Percentiles rank a stretch among this genome's conserved stretches.
Evolutionary conservation across 2,329 filamentous ascomycete species (phyloP).

Genomic region (Macrophomina phaseolina): DNA sequence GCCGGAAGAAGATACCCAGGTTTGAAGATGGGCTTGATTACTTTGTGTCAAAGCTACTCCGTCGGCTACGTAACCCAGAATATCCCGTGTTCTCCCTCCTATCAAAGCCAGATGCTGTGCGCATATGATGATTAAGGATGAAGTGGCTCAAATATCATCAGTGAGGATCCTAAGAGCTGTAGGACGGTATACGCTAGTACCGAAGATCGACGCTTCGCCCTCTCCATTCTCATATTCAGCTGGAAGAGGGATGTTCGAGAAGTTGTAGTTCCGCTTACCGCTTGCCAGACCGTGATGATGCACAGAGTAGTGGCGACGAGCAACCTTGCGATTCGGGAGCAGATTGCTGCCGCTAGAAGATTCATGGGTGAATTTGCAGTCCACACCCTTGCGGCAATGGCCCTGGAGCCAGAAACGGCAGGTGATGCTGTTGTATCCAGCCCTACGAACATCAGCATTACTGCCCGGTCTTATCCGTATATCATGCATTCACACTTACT

Average conservation of each 20-base stretch:
- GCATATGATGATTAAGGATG: not conserved
- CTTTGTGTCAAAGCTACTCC: not conserved
- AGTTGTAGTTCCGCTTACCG: not conserved
- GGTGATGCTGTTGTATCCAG: not conserved
- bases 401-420: slow-evolving; percentile 25
- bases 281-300: not conserved
- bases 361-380: not conserved
- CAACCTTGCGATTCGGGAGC: too few species aligned
- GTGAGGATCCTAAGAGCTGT: slow-evolving; percentile 1
- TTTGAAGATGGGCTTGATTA: too few species aligned
- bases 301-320: not conserved
- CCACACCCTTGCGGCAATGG: slow-evolving; percentile 2
- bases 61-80: not conserved
- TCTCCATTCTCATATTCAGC: not conserved
- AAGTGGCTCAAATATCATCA: not conserved
- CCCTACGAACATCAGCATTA: too few species aligned
- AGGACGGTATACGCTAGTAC: slow-evolving; percentile 5
- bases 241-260: not conserved
- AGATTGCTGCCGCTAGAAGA: not conserved
- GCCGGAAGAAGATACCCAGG: too few species aligned
- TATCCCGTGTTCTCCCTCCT: not conserved
- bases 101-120: not conserved
- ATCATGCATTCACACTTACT: not conserved
- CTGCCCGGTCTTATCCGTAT: not conserved
- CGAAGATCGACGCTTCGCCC: not conserved